Conservation (phyloP, 2,329 filamentous ascomycete species). For the Cadophora gregata region DNA sequence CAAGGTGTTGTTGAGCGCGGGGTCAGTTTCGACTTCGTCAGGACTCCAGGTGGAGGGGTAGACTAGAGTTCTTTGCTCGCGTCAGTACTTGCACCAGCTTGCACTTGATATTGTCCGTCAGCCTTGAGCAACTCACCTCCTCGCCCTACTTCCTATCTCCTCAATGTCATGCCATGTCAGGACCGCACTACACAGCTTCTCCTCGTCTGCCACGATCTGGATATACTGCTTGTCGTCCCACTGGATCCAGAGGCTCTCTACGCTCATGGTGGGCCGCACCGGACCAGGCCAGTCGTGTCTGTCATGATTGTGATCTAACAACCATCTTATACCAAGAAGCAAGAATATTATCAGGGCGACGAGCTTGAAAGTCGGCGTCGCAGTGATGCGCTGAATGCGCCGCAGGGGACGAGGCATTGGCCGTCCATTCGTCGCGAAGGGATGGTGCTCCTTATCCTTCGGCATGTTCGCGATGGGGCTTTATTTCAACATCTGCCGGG, state of each 20-base stretch:
- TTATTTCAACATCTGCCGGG: slow-evolving; percentile 15
- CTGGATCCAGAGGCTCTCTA: slow-evolving; percentile 35
- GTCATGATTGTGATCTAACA: slow-evolving; percentile 38
- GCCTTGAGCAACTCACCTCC: slow-evolving; percentile 25
- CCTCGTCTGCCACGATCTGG: slow-evolving; percentile 40
- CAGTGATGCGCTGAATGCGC: slow-evolving; percentile 31
- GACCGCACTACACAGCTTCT: slow-evolving; percentile 41
- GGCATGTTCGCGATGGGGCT: slow-evolving; percentile 2
- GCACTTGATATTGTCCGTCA: background rate
- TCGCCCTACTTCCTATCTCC: slow-evolving; percentile 39
- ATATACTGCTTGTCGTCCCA: slow-evolving; percentile 40
- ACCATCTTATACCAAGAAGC: slow-evolving; percentile 32
- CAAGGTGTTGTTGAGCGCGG: slow-evolving; percentile 27
- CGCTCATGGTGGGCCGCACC: slow-evolving; percentile 26
- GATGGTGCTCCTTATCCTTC: slow-evolving; percentile 1
- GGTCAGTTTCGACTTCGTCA: slow-evolving; percentile 33
- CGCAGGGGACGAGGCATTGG: slow-evolving; percentile 31
- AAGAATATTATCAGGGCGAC: slow-evolving; percentile 28
- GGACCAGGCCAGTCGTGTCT: slow-evolving; percentile 18
- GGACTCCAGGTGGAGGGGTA: slow-evolving; percentile 40
- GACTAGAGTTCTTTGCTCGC: slow-evolving; percentile 32
- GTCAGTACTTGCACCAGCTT: background rate
- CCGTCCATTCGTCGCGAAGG: slow-evolving; percentile 13
- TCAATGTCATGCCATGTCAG: slow-evolving; percentile 42
- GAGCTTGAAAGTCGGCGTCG: slow-evolving; percentile 30